Conservation (phyloP, 148 eudicot species). For the Chenopodium formosanum region DNA sequence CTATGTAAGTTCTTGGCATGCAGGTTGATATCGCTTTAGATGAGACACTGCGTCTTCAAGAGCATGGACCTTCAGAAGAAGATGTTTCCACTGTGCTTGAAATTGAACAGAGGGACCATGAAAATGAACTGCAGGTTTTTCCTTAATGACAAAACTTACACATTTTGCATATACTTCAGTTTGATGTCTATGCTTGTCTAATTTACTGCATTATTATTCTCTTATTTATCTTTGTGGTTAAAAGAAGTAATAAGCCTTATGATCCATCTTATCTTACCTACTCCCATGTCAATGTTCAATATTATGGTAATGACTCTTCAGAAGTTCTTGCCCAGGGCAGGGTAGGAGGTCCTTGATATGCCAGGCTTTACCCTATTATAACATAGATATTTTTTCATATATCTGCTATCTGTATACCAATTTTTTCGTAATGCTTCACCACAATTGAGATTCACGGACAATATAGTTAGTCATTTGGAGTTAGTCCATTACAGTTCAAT, state of each 20-base stretch:
- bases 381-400: not conserved
- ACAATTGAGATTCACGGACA: not conserved
- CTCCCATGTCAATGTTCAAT: not conserved
- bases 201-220: not conserved
- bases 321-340: not conserved
- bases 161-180: not conserved
- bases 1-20: constrained; percentile 42
- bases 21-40: constrained; percentile 75
- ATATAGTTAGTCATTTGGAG: not conserved
- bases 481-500: not conserved
- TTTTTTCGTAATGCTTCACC: not conserved
- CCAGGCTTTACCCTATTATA: not conserved
- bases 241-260: not conserved
- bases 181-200: not conserved
- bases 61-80: constrained; percentile 69
- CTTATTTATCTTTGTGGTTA: not conserved
- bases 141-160: not conserved
- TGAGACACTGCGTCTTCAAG: constrained; percentile 66
- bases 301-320: not conserved
- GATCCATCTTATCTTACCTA: constrained; percentile 1
- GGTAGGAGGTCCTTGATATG: not conserved
- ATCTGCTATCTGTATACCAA: not conserved
- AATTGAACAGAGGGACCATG: constrained; percentile 89
- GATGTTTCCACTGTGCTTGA: constrained; percentile 72
- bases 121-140: constrained; percentile 77